Evolutionary conservation across 2,329 filamentous ascomycete species (phyloP), one percentile per base, ranked within the genome.

Genomic region (Clonostachys solani): DNA sequence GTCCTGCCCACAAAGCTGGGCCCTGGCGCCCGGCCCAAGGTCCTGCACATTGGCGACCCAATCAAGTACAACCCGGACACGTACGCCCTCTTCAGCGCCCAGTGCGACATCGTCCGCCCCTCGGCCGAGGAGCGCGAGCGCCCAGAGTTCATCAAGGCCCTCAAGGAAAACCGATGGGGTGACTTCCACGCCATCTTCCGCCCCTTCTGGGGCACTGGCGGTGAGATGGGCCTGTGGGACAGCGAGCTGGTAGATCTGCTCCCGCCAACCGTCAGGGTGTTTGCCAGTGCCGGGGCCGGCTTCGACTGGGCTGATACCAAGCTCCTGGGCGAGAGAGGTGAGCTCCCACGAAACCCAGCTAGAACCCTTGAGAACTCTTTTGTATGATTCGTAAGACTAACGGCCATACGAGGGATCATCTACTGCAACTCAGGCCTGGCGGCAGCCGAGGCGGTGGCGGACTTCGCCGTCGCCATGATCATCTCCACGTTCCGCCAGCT

Each of bases 371-470:
- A n/a, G 37, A 18, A n/a, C n/a, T 37, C 12, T 38, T 17, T 12
- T 37, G 35, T n/a, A 10, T 12, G 12, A 29, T 1, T 13, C 23
- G 19, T 13, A 35, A 3, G 15, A 17, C 16, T 40, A 29, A 29
- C 23, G 4, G 9, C 23, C 9, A 29, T 29, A 23, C 6, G 18
- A 78, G 78, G 81, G 36, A 78, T 87, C 51, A 66, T 85, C 45
- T 90, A 89, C 66, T 89, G 86, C 71, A 89, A 90, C 65, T 78
- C 81, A 4, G 85, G 84, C 2, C 75, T 81, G 2, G 84, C 86
- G 0, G 84, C 84, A 35, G 83, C 83, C 7, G 86, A 90, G 57
- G 81, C 85, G 5, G 86, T 89, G 2, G 85, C 86, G 44, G 87
- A 90, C 62, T 81, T 87, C 51, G 81, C 84, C 16, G 72, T 88